Evolutionary conservation across 2,329 filamentous ascomycete species (phyloP), one percentile per base, ranked within the genome.

Genomic region (Plenodomus lindquistii): DNA sequence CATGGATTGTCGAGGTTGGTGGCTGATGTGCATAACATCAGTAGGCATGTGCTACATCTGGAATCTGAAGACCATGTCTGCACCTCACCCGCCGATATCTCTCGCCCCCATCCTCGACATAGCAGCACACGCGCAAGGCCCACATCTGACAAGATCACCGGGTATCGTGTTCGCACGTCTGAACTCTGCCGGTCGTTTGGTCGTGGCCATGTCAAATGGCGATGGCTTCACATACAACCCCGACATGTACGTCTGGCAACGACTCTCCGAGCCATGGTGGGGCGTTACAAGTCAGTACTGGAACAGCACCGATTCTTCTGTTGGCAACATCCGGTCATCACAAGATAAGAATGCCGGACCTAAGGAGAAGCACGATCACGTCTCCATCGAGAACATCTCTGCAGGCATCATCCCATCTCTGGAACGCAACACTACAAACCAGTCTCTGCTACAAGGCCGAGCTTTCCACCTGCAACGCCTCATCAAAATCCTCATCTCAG

Each of bases 201-300:
- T 97, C 19, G 84, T 97, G n/a, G 94, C 91, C 0, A 80, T 99
- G 50, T 94, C 88, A 19, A 97, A 97, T 62, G 94, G 94, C 17
- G 93, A 99, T 62, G 94, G 94, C 1, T 99, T 91, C 73, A 86
- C 86, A 44, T 99, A 99, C 73, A 89, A 89, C 1, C 83, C 88
- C 0, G 81, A 82, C 16, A 89, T 99, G 87, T 93, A 85, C 71
- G 84, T 86, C 7, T 99, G 94, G 94, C 93, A 97, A 72, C 85
- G 92, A 9, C 79, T 99, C n/a, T 96, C 91, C 2, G 95, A 99
- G 69, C 83, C 90, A 2, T 99, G 94, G 94, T 99, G 94, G 91
- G 93, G 93, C 0, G 91, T 97, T 0, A 92, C 92, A 16, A 96
- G 90, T 60, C 94, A 99, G 69, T 99, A 99, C 71, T 99, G 94